Evolutionary conservation across 371 early-diverging fungal species (phyloP), one percentile per base, ranked within the genome.

Genomic region (Zychaea mexicana): DNA sequence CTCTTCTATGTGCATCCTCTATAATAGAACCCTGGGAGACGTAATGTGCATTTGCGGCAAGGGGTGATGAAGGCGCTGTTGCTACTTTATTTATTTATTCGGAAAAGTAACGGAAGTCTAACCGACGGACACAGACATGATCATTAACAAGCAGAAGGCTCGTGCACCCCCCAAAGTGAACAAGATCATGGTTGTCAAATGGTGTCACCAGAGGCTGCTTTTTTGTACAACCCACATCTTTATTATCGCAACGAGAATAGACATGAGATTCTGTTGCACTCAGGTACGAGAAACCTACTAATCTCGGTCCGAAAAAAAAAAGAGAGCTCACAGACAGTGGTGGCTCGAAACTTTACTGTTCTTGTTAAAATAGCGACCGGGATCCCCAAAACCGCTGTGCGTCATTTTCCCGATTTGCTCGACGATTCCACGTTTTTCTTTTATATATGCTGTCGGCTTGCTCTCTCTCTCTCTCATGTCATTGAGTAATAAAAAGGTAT

Each of bases 111-210:
- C 49, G 49, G 49, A 49, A 49, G 49, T 8, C 26, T 49, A 19
- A 49, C 49, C 49, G 49, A 49, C 49, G 22, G 1, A 49, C 49
- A 49, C 49, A 49, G 49, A 49, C 49, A 24, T 10, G 6, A 19
- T 6, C 49, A 49, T 0, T 45, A 45, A 45, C 45, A 4, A 17
- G 10, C 10, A 49, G 22, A 49, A 22, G 49, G 49, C 49, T 49
- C 49, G 49, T 49, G 49, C 49, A 49, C 26, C 22, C 49, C 49
- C 49, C 49, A 49, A 49, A 49, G 6, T 49, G 24, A 49, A 49
- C 49, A 24, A 49, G 49, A 49, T 49, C 49, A 24, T 49, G 49
- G 49, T 49, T 49, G 49, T 49, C 49, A 49, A 49, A 49, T 49
- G 49, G 49, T 49, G 49, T 22, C 49, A 49, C 49, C 24, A 49